Base-by-base conservation (phyloP, 1,284 basidiomycete species). In the Rhodotorula glutinis region DNA sequence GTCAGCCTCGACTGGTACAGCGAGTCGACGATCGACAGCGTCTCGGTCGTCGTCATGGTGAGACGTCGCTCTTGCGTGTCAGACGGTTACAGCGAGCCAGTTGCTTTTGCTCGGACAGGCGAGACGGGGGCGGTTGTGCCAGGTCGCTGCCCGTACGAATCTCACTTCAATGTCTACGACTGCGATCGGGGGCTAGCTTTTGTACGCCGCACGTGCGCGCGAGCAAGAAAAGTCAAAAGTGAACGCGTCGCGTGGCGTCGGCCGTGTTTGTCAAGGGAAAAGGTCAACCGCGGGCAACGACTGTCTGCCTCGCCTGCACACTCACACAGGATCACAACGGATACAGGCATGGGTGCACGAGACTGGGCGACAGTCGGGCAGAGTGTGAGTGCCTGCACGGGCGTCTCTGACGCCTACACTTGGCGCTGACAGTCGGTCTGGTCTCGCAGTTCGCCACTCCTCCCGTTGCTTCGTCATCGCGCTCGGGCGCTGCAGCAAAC, bases 1-100 rank as follows among this genome's bases (percentile, higher is more conserved):
- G 55, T 63, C 29, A 63, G 53, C 19, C 66, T 61, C 8, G 57
- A 60, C 2, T 46, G 33, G 43, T 60, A 53, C 13, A 67, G 62
- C 38, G 66, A 67, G 54, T 67, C 66, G 57, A 60, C 47, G 49
- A 67, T 60, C 16, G 66, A 67, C 54, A 63, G 53, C 2, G 66
- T 44, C 16, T 25, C 25, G 25, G 49, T 27, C 49, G 16, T 16
- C 49, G 49, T 27, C 49, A 16, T 38, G 33, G 11, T 11, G 33
- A 38, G 33, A 38, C 33, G 33, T 11, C 7, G 33, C n/a, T n/a
- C n/a, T n/a, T 38, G 7, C 33, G 33, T 5, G 11, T 38, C 33
- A 23, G 25, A 14, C n/a, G 16, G 11, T 27, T 16, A n/a, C 8
- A 17, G 25, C 49, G 25, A 51, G 47, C 14, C 10, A 47, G 46